phyloP scores from a whole-genome alignment of 768 basidiomycete species.

The Pisolithus microcarpus region DNA sequence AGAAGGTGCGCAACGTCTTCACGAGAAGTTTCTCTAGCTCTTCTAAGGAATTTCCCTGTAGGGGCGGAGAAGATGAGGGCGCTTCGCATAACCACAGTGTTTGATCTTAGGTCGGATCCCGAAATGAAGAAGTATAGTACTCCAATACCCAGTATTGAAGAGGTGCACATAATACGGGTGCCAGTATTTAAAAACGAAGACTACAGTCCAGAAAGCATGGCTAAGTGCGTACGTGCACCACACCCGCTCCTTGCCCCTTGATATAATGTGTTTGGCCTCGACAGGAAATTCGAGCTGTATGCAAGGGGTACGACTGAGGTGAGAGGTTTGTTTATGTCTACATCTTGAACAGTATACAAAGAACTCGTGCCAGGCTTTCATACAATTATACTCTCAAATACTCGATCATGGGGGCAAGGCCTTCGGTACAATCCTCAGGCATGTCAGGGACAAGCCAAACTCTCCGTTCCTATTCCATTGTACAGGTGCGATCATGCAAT shows the following conservation, averaged over 20 bases:
- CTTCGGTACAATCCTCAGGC: slow-evolving; percentile 65
- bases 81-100: slow-evolving; percentile 61
- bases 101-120: slow-evolving; percentile 73
- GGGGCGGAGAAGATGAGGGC: slow-evolving; percentile 51
- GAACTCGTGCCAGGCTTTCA: slow-evolving; percentile 50
- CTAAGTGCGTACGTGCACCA: slow-evolving; percentile 58
- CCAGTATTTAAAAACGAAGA: slow-evolving; percentile 68
- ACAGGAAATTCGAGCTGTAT: slow-evolving; percentile 49
- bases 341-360: not conserved
- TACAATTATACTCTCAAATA: slow-evolving; percentile 76
- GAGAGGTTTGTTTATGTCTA: not conserved
- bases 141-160: slow-evolving; percentile 57
- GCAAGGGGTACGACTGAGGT: slow-evolving; percentile 79
- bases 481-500: slow-evolving; percentile 37
- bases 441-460: slow-evolving; percentile 63
- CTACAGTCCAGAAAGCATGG: slow-evolving; percentile 79
- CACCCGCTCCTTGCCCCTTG: not conserved
- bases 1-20: slow-evolving; percentile 42
- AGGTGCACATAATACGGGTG: slow-evolving; percentile 49
- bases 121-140: slow-evolving; percentile 71
- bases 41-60: slow-evolving; percentile 20
- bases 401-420: slow-evolving; percentile 63
- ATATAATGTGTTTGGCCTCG: slow-evolving; percentile 5
- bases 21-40: not conserved
- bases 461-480: slow-evolving; percentile 70